phyloP scores from a whole-genome alignment of 208 protist species.

The Crithidia brevicula region DNA sequence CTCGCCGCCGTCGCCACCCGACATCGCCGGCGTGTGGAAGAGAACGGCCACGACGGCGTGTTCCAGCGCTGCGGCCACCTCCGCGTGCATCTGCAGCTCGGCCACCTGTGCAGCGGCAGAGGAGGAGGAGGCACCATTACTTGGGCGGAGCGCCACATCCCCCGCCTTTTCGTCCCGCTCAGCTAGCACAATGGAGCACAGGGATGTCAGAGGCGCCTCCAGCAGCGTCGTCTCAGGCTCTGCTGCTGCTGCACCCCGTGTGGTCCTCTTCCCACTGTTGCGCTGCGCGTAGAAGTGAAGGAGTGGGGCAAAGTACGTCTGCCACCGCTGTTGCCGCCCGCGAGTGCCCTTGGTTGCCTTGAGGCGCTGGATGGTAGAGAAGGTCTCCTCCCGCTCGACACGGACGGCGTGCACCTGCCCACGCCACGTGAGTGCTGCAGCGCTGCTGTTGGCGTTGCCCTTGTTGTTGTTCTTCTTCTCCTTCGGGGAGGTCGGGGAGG shows the following conservation, averaged over 20 bases:
- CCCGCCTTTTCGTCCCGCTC: slow-evolving; percentile 39
- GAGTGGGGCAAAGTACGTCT: slow-evolving; percentile 63
- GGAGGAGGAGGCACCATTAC: not conserved
- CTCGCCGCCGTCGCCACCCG: no score
- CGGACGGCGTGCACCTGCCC: slow-evolving; percentile 46
- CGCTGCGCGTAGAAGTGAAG: slow-evolving; percentile 49
- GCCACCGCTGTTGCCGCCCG: slow-evolving; percentile 61
- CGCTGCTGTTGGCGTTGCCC: not conserved
- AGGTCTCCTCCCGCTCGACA: slow-evolving; percentile 42
- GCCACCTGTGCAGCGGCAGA: not conserved
- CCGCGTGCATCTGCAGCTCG: slow-evolving; percentile 25
- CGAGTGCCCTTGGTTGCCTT: slow-evolving; percentile 51
- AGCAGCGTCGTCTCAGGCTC: slow-evolving; percentile 34
- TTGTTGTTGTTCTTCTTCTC: not conserved
- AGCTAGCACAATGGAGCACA: slow-evolving; percentile 37
- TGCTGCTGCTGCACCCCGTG: not conserved
- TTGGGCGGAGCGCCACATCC: slow-evolving; percentile 20
- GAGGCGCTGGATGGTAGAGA: slow-evolving; percentile 18
- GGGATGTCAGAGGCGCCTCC: slow-evolving; percentile 20
- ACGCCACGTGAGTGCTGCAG: slow-evolving; percentile 13
- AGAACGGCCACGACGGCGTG: slow-evolving; percentile 78
- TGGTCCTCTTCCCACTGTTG: not conserved
- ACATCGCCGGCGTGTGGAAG: slow-evolving; percentile 27
- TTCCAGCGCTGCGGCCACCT: slow-evolving; percentile 69
- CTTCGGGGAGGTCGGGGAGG: not conserved